Percentiles rank a stretch among this genome's conserved stretches.
Evolutionary conservation across 1,139 yeast genomes (phyloP).

Genomic region (Lodderomyces beijingensis): DNA sequence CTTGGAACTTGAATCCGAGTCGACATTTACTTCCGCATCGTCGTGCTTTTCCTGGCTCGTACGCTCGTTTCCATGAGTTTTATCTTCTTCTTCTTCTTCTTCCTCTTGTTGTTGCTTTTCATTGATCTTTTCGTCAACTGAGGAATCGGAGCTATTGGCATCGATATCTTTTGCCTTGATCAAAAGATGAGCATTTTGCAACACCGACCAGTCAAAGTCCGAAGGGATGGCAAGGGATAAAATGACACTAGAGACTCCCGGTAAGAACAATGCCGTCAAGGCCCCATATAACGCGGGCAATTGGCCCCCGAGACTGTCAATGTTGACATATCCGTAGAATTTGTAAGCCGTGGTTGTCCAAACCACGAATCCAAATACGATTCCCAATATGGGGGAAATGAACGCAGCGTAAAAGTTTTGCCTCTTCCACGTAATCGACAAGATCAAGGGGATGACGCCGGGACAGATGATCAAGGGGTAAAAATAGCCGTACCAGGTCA

Average conservation of each 20-base stretch:
- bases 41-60: too few relatives aligned
- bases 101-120: slow-evolving; percentile 3
- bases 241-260: slow-evolving; percentile 23
- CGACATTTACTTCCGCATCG: slow-evolving; percentile 5
- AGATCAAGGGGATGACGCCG: slow-evolving; percentile 31
- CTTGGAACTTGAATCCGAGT: slow-evolving; percentile 3
- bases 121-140: background rate
- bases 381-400: slow-evolving; percentile 23
- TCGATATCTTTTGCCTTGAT: slow-evolving; percentile 13
- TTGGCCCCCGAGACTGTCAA: slow-evolving; percentile 24
- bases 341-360: slow-evolving; percentile 25
- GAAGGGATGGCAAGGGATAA: slow-evolving; percentile 25
- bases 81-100: slow-evolving; percentile 2
- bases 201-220: slow-evolving; percentile 29
- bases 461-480: slow-evolving; percentile 32
- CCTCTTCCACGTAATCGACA: slow-evolving; percentile 30
- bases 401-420: slow-evolving; percentile 27
- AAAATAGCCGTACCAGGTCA: slow-evolving; percentile 36
- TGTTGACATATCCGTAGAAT: slow-evolving; percentile 21
- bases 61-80: slow-evolving; percentile 8
- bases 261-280: slow-evolving; percentile 28
- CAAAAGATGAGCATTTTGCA: slow-evolving; percentile 20
- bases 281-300: slow-evolving; percentile 31
- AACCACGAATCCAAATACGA: slow-evolving; percentile 19
- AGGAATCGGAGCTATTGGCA: background rate